Conservation (phyloP, 2,329 filamentous ascomycete species). For the Paracoccidioides brasiliensis region DNA sequence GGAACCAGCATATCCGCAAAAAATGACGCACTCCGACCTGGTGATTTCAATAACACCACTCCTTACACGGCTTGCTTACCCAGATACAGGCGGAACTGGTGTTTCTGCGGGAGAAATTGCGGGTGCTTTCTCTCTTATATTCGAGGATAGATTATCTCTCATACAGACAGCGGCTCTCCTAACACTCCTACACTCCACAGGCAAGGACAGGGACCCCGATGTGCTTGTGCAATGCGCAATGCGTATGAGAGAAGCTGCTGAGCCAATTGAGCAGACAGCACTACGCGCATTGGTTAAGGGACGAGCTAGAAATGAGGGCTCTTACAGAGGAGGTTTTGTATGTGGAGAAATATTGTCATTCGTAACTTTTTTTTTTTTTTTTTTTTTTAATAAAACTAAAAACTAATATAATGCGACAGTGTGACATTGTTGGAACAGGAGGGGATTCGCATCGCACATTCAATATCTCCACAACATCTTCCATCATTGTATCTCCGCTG, state of each 20-base stretch:
- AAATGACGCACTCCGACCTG: conserved; percentile 22
- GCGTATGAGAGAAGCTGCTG: conserved; percentile 71
- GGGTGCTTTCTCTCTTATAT: conserved; percentile 78
- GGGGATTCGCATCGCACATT: conserved; percentile 96
- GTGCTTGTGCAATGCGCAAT: conserved; percentile 75
- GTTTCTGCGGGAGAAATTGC: conserved; percentile 74
- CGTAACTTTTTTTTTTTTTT: not conserved
- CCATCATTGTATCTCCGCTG: conserved; percentile 76
- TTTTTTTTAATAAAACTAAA: conserved; percentile 3
- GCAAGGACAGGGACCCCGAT: conserved; percentile 68
- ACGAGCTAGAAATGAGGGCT: conserved; percentile 52
- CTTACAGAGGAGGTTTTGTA: conserved; percentile 73
- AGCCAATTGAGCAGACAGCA: conserved; percentile 51
- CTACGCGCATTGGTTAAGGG: conserved; percentile 49
- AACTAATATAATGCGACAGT: conserved; percentile 28
- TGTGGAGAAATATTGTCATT: conserved; percentile 22
- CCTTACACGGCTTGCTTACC: conserved; percentile 35
- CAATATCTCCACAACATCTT: conserved; percentile 93
- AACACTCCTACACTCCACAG: conserved; percentile 84
- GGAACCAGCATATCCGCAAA: not conserved
- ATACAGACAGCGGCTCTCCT: conserved; percentile 78
- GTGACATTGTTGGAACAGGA: conserved; percentile 94
- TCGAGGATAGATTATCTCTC: conserved; percentile 77
- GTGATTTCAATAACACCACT: conserved; percentile 35
- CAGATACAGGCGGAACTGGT: conserved; percentile 30